These are phyloP conservation scores for Apostasia ramifera DNA, from an alignment of 106 monocot species.

Conservation along the genomic window DNA sequence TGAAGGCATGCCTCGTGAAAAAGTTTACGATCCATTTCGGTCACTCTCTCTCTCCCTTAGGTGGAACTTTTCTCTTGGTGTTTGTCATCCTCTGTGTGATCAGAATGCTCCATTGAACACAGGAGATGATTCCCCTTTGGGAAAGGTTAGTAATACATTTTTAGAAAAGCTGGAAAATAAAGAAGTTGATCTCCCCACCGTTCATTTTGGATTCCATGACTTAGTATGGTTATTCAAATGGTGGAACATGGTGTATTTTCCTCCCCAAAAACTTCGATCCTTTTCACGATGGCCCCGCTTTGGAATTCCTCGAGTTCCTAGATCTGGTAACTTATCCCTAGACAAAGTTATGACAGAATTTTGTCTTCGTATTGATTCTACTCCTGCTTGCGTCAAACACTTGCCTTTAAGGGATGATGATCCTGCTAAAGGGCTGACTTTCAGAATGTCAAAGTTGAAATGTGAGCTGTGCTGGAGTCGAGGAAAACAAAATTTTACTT, in stretches of 20 bases:
- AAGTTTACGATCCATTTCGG: constrained; percentile 78
- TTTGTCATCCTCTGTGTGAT: constrained; percentile 24
- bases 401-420: constrained; percentile 79
- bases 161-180: constrained; percentile 21
- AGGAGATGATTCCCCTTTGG: constrained; percentile 7
- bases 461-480: constrained; percentile 83
- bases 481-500: constrained; percentile 75
- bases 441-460: constrained; percentile 66
- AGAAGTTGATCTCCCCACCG: constrained; percentile 36
- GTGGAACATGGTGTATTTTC: constrained; percentile 70
- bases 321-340: constrained; percentile 84
- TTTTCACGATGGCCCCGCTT: constrained; percentile 92
- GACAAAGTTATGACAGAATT: constrained; percentile 89
- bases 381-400: constrained; percentile 71
- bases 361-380: constrained; percentile 68
- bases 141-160: constrained; percentile 19
- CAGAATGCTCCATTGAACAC: constrained; percentile 10
- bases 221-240: constrained; percentile 86
- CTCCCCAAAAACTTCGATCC: constrained; percentile 77
- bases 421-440: constrained; percentile 71
- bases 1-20: constrained; percentile 56
- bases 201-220: constrained; percentile 76
- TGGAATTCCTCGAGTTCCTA: constrained; percentile 56
- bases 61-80: constrained; percentile 64
- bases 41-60: constrained; percentile 81